Conservation (phyloP, 257 asterid species). For the Paraleonurus japonicus region DNA sequence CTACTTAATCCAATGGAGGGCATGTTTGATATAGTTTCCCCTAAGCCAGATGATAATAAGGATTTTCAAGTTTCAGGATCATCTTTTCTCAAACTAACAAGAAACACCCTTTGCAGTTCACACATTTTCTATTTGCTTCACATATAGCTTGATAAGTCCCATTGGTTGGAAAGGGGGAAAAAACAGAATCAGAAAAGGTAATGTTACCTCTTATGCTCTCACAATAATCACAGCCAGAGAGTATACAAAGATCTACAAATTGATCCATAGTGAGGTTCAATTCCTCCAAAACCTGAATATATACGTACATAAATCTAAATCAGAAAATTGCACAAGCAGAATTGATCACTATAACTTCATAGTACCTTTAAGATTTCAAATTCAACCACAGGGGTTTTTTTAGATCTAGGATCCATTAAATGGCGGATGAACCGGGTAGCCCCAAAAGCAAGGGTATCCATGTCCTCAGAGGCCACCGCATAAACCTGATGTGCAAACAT, state of each 20-base stretch:
- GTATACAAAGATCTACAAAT: constrained; percentile 91
- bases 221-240: constrained; percentile 95
- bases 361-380: constrained; percentile 75
- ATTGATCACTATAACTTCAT: constrained; percentile 20
- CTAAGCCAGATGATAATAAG: background rate
- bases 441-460: constrained; percentile 97
- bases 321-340: constrained; percentile 14
- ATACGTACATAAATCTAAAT: background rate
- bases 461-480: constrained; percentile 98
- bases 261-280: constrained; percentile 88
- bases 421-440: constrained; percentile 89
- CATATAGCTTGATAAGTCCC: constrained; percentile 13
- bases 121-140: background rate
- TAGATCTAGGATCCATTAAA: constrained; percentile 90
- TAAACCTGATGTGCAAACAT: constrained; percentile 58
- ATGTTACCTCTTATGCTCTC: constrained; percentile 83
- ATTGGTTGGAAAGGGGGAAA: background rate
- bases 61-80: constrained; percentile 2
- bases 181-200: constrained; percentile 10
- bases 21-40: background rate
- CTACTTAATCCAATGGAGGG: background rate
- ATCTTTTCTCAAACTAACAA: constrained; percentile 11
- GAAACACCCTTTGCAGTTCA: background rate
- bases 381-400: constrained; percentile 89
- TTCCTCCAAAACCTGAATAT: constrained; percentile 75